Percentiles rank a stretch among this genome's conserved stretches.
These are phyloP conservation scores for Penicillium sp. DNA, from an alignment of 2,329 filamentous ascomycete genomes.

Conservation along the genomic window DNA sequence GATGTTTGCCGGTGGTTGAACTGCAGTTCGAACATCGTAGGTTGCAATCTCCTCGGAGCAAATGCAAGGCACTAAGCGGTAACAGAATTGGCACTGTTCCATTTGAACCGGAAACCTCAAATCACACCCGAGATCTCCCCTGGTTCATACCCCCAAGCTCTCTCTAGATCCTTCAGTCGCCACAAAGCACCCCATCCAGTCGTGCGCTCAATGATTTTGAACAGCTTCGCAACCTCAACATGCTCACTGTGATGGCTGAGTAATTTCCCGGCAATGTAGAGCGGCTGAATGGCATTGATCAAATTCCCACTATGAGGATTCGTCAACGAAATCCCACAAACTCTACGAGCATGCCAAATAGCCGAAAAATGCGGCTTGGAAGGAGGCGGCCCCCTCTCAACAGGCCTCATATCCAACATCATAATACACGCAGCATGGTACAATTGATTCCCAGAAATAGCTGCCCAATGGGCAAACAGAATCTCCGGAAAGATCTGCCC, in stretches of 20 bases:
- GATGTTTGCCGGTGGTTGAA: not conserved
- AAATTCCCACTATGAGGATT: constrained; percentile 55
- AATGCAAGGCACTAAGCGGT: not conserved
- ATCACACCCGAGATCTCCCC: constrained; percentile 25
- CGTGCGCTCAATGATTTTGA: constrained; percentile 50
- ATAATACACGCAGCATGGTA: constrained; percentile 56
- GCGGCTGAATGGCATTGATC: constrained; percentile 57
- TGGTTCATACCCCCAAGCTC: constrained; percentile 28
- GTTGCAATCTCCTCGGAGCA: not conserved
- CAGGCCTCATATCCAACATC: constrained; percentile 47
- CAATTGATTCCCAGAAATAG: constrained; percentile 56
- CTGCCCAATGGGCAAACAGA: constrained; percentile 53
- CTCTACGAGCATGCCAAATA: constrained; percentile 55
- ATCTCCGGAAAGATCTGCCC: constrained; percentile 50
- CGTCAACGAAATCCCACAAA: constrained; percentile 55
- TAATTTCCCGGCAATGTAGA: constrained; percentile 55
- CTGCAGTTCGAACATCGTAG: not conserved
- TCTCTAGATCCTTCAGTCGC: constrained; percentile 52
- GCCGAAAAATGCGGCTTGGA: constrained; percentile 36
- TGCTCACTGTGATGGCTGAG: constrained; percentile 51
- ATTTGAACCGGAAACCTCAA: not conserved
- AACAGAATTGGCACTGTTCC: not conserved
- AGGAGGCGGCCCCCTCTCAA: constrained; percentile 20
- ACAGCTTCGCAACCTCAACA: constrained; percentile 34
- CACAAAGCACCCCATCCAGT: constrained; percentile 55